phyloP scores from a whole-genome alignment of 2,329 filamentous ascomycete genomes.

The Trichoderma koningii region DNA sequence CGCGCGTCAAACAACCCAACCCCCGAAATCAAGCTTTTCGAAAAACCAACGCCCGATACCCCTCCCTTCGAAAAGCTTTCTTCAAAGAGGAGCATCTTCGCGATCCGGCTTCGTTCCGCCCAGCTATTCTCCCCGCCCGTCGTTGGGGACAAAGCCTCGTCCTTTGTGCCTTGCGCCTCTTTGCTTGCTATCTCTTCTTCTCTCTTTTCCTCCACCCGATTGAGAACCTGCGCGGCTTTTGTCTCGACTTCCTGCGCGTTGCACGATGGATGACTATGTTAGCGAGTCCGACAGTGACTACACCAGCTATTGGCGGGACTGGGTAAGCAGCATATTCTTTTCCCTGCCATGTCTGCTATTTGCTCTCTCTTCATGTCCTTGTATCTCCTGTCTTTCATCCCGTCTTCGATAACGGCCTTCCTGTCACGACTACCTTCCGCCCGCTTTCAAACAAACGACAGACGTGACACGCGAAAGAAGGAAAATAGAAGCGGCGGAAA shows the following conservation, averaged over 20 bases:
- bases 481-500: neutral
- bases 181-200: too few relatives aligned
- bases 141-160: too few relatives aligned
- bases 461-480: too few relatives aligned
- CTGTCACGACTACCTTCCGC: neutral
- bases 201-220: too few relatives aligned
- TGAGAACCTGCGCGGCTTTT: neutral
- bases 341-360: neutral
- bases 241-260: neutral
- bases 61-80: too few relatives aligned
- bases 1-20: too few relatives aligned
- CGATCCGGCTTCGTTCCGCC: too few relatives aligned
- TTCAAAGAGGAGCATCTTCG: too few relatives aligned
- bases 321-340: constrained; percentile 66
- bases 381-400: neutral
- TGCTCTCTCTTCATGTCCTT: neutral
- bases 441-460: neutral
- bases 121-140: neutral
- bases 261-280: constrained; percentile 90
- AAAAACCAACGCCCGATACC: too few relatives aligned
- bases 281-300: constrained; percentile 99
- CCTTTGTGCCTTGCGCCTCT: too few relatives aligned
- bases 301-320: constrained; percentile 98
- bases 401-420: neutral
- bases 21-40: too few relatives aligned